phyloP scores from a whole-genome alignment of 345 rosid species.

The Eucalyptus erythrocorys region DNA sequence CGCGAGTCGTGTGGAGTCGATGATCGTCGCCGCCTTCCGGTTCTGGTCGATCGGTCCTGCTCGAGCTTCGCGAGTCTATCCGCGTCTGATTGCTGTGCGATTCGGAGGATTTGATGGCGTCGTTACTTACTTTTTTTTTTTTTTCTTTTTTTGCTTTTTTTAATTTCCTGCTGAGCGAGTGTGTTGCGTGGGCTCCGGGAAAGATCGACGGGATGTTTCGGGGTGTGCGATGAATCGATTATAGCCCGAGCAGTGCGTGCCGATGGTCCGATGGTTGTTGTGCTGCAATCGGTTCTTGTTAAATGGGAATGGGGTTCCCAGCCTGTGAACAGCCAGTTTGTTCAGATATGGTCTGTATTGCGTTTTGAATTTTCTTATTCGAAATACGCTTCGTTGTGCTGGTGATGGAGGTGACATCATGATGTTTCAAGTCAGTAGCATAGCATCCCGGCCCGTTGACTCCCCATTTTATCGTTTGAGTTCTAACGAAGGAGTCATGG shows the following conservation, averaged over 20 bases:
- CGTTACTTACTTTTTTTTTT: neutral
- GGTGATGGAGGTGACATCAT: neutral
- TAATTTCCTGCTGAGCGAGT: neutral
- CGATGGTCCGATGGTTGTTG: neutral
- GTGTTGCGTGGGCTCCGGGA: neutral
- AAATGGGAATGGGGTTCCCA: neutral
- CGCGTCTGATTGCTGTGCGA: neutral
- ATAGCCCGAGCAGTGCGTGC: neutral
- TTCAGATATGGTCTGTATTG: neutral
- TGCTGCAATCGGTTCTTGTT: neutral
- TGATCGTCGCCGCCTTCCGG: neutral
- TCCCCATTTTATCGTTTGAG: neutral
- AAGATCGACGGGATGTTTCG: neutral
- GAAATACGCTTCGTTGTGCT: neutral
- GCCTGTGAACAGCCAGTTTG: neutral
- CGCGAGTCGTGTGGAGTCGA: neutral
- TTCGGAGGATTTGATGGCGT: neutral
- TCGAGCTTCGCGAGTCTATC: neutral
- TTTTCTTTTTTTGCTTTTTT: accelerated
- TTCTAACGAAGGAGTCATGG: neutral
- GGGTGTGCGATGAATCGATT: neutral
- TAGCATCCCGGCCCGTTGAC: neutral
- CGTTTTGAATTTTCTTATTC: neutral
- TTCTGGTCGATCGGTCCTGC: neutral
- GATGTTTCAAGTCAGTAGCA: neutral